Evolutionary conservation across 73 alveolate genomes (phyloP).

Genomic region (Tetrahymena malaccensis): DNA sequence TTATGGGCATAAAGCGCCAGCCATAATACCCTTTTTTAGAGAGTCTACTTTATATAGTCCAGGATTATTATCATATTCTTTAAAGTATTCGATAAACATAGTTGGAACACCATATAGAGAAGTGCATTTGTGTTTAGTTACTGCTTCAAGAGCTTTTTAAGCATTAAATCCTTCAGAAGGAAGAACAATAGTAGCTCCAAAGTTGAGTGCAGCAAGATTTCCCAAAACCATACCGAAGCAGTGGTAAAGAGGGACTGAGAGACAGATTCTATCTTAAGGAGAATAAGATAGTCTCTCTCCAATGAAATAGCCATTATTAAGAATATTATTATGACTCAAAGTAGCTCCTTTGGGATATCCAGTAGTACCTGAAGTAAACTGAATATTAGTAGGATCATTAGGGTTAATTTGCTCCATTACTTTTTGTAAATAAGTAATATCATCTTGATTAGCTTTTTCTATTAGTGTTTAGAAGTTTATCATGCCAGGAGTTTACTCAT

Average conservation of each 20-base stretch:
- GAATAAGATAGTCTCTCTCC: slow-evolving; percentile 51
- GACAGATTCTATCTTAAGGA: slow-evolving; percentile 38
- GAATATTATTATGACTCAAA: slow-evolving; percentile 47
- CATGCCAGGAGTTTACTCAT: slow-evolving; percentile 44
- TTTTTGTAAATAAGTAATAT: slow-evolving; percentile 12
- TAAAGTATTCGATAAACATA: slow-evolving; percentile 55
- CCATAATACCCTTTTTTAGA: slow-evolving; percentile 64
- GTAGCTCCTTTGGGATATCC: slow-evolving; percentile 81
- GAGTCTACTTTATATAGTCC: slow-evolving; percentile 10
- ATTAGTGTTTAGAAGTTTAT: slow-evolving; percentile 54
- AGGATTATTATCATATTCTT: slow-evolving; percentile 35
- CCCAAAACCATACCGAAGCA: slow-evolving; percentile 87
- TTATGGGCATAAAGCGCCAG: slow-evolving; percentile 70
- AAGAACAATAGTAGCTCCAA: slow-evolving; percentile 67
- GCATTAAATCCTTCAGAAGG: slow-evolving; percentile 69
- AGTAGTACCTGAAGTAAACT: slow-evolving; percentile 81
- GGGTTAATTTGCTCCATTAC: slow-evolving; percentile 24
- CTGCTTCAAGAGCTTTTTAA: slow-evolving; percentile 43
- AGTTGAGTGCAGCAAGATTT: slow-evolving; percentile 50
- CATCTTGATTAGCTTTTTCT: neutral
- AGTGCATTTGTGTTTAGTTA: slow-evolving; percentile 47
- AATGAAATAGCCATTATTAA: slow-evolving; percentile 55
- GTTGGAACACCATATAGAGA: slow-evolving; percentile 76
- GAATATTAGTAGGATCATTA: slow-evolving; percentile 63
- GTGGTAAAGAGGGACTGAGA: slow-evolving; percentile 79